A percentile compares a stretch with the other conserved stretches of the same genome.
These are phyloP conservation scores for Arctium lappa DNA, from an alignment of 129 eudicot genomes.

Conservation along the genomic window DNA sequence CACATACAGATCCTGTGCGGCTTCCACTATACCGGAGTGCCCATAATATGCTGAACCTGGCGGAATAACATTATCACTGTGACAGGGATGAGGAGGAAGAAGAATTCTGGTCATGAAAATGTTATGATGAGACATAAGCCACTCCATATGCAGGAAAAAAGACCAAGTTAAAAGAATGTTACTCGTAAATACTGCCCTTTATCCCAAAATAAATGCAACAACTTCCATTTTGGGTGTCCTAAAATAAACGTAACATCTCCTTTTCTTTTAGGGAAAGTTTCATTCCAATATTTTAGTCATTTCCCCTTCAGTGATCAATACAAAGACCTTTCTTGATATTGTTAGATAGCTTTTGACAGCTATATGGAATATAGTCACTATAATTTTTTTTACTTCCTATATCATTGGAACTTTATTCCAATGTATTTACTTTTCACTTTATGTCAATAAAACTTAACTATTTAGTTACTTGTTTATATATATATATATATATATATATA, in stretches of 20 bases:
- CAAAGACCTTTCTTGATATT: not conserved
- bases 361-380: not conserved
- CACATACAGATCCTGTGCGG: constrained; percentile 54
- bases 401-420: not conserved
- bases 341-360: not conserved
- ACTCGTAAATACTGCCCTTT: not conserved
- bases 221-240: not conserved
- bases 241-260: not conserved
- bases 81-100: constrained; percentile 34
- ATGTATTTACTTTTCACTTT: not conserved
- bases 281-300: not conserved
- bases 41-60: constrained; percentile 55
- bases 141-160: constrained; percentile 9
- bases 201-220: not conserved
- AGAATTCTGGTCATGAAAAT: constrained; percentile 32
- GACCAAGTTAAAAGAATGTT: not conserved
- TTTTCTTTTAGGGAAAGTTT: not conserved
- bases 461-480: no score
- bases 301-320: not conserved
- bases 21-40: constrained; percentile 73
- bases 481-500: no score
- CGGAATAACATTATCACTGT: constrained; percentile 47
- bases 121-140: constrained; percentile 11
- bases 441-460: not conserved
- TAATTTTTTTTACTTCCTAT: not conserved